Evolutionary conservation across 78 protist species (phyloP).

Genomic region (Dictyostelium brefeldianum): DNA sequence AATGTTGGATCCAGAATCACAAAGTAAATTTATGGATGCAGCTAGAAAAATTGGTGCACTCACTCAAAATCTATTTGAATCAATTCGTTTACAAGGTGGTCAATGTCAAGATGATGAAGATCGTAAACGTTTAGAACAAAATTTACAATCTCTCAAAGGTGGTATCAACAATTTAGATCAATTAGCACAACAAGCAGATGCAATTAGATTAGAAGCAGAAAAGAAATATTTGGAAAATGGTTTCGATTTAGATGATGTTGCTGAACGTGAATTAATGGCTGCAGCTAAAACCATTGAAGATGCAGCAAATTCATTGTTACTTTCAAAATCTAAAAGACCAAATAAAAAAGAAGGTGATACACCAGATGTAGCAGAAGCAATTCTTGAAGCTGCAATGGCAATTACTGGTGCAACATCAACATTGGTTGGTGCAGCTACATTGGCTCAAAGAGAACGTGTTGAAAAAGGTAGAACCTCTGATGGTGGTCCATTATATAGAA

Average conservation of each 20-base stretch:
- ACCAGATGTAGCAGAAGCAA: slow-evolving; percentile 84
- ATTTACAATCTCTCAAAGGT: neutral
- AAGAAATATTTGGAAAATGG: slow-evolving; percentile 38
- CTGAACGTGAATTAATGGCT: slow-evolving; percentile 80
- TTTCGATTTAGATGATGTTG: slow-evolving; percentile 82
- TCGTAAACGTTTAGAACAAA: slow-evolving; percentile 27
- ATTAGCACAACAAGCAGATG: slow-evolving; percentile 39
- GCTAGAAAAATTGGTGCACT: slow-evolving; percentile 63
- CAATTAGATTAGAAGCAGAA: neutral
- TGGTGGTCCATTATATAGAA: slow-evolving; percentile 69
- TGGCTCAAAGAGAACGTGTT: slow-evolving; percentile 87
- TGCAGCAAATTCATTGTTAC: slow-evolving; percentile 79
- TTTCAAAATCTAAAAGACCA: slow-evolving; percentile 61
- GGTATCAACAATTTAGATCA: slow-evolving; percentile 38
- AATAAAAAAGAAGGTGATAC: slow-evolving; percentile 74
- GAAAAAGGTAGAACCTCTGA: slow-evolving; percentile 78
- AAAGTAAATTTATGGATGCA: slow-evolving; percentile 60
- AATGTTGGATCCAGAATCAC: slow-evolving; percentile 36
- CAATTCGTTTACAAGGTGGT: slow-evolving; percentile 69
- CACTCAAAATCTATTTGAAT: slow-evolving; percentile 66
- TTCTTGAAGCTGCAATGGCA: slow-evolving; percentile 92
- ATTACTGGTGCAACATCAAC: slow-evolving; percentile 87
- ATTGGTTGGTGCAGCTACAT: slow-evolving; percentile 86
- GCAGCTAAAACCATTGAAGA: slow-evolving; percentile 86
- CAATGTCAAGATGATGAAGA: slow-evolving; percentile 84